Base-by-base conservation (phyloP, 108 stramenopile genomes). In the Cyclotella choctawhatcheeana region DNA sequence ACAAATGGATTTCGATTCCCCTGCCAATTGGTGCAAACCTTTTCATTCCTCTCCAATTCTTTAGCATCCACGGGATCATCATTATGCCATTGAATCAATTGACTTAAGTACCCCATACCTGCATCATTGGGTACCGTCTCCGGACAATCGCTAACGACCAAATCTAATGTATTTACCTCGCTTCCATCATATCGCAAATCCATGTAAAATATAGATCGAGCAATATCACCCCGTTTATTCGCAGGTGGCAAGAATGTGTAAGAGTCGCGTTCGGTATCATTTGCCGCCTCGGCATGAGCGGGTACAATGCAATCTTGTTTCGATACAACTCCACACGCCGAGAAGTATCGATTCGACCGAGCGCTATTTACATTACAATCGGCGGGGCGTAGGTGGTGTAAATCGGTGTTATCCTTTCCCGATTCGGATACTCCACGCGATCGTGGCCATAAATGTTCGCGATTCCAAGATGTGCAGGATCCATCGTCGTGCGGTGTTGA, bases 1-100 rank as follows among this genome's bases (percentile, higher is more conserved):
- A 94, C 81, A 81, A 92, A 94, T 16, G 86, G 83, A 69, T 94
- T 94, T 16, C 93, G 87, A 64, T 94, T 94, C 10, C 88, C 88
- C 71, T 94, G 93, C 82, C 82, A 92, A 12, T 86, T 34, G 21
- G 12, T 26, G 58, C 89, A 94, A 20, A 90, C 75, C 6, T 66
- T 58, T 2, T 76, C 73, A 72, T 92, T 94, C n/a, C 93, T 71
- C n/a, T 33, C 18, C 29, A 45, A 35, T 64, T 94, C 93, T 8
- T 35, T 59, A 26, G 85, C 83, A 53, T 78, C 77, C 24, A 76
- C 75, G 22, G 89, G 90, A 82, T 94, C 90, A 10, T 73, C 67
- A 44, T 55, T 31, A 74, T 94, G 93, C 93, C 93, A 92, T 56
- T 64, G 56, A 24, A 90, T 50, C 73, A 93, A 63, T 64, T 85